A percentile compares a stretch with the other conserved stretches of the same genome.
These are phyloP conservation scores for Garcia nutans DNA, from an alignment of 345 rosid species.

Conservation along the genomic window DNA sequence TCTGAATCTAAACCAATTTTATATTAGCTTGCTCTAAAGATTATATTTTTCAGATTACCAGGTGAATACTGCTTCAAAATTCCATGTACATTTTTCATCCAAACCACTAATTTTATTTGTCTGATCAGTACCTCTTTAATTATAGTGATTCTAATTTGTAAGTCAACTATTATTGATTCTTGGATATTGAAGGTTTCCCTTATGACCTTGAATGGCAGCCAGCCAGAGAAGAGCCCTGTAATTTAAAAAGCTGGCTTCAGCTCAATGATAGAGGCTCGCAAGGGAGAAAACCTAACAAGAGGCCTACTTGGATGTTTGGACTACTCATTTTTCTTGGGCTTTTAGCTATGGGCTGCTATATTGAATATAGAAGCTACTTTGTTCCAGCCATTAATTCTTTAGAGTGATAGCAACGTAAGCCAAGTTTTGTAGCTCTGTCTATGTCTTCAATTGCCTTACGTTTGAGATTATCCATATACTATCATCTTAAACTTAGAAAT, in stretches of 20 bases:
- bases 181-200: neutral
- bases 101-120: neutral
- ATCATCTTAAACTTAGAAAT: too few relatives aligned
- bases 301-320: neutral
- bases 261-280: neutral
- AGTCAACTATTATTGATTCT: neutral
- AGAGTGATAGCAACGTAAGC: too few relatives aligned
- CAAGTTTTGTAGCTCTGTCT: too few relatives aligned
- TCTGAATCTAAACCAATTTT: too few relatives aligned
- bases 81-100: neutral
- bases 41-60: too few relatives aligned
- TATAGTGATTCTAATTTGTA: neutral
- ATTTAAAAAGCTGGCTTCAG: constrained; percentile 6
- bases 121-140: neutral
- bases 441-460: too few relatives aligned
- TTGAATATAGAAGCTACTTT: neutral
- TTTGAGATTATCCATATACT: too few relatives aligned
- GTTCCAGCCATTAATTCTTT: too few relatives aligned
- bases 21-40: too few relatives aligned
- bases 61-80: too few relatives aligned
- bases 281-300: neutral
- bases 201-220: neutral
- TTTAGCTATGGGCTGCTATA: neutral
- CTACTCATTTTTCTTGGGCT: neutral
- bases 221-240: constrained; percentile 8